Evolutionary conservation across 805 yeast genomes (phyloP), one percentile per base, ranked within the genome.

Genomic region (Lipomyces chichibuensis): DNA sequence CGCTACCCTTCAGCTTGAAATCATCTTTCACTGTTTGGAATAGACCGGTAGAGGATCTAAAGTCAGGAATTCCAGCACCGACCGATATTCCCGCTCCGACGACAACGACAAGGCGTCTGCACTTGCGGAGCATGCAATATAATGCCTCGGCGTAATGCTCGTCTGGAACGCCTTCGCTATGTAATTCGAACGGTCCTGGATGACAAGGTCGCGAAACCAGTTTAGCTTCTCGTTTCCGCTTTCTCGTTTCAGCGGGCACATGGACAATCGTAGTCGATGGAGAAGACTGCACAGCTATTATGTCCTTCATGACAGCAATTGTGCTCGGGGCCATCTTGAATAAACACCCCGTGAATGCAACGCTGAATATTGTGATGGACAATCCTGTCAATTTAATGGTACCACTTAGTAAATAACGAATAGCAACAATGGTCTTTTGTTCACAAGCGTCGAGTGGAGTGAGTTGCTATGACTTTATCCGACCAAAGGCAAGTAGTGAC

Each of bases 41-140:
- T 59, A 92, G 81, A 1, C 97, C 97, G 67, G 87, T 80, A 23
- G 91, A 84, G 7, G 96, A 89, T 75, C 97, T 80, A 75, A 92
- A 89, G 73, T 89, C 95, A 2, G 97, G 97, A 52, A 92, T 92
- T 3, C 97, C 97, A 0, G 96, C 91, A 35, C 90, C 89, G 63
- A 93, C 95, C 13, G 97, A 91, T 23, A 91, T 85, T 2, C 97
- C 97, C 20, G 98, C 98, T 11, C 98, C 98, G 0, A 93, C 85
- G 35, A 92, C 83, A 35, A 88, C 84, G 1, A 91, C 82, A 37
- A 88, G 80, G 69, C 84, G 83, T 70, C 83, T 85, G 37, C 93
- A 82, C 71, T 88, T 58, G 32, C 23, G 35, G 25, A 67, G 46
- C 52, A 62, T 54, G 20, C 52, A 9, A 43, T 65, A 57, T 17